Conservation (phyloP, 2,329 filamentous ascomycete species). For the Ascochyta lentis region DNA sequence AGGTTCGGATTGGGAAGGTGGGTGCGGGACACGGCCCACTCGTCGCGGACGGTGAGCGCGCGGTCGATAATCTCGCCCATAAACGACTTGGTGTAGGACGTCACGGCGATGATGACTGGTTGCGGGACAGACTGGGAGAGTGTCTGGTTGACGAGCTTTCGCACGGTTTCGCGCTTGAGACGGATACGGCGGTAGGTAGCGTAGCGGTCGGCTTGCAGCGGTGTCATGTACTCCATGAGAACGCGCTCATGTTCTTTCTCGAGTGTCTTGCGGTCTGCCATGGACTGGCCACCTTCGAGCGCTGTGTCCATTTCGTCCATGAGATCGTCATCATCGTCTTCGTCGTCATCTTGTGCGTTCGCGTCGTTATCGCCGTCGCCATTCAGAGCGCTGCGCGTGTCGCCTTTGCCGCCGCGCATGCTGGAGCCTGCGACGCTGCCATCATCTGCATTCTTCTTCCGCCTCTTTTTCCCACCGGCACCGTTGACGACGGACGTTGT, state of each 20-base stretch:
- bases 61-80: constrained; percentile 77
- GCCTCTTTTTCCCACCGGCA: constrained; percentile 63
- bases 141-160: constrained; percentile 79
- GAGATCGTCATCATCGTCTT: constrained; percentile 63
- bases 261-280: constrained; percentile 67
- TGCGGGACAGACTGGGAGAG: constrained; percentile 79
- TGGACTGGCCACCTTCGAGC: constrained; percentile 58
- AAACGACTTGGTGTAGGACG: constrained; percentile 77
- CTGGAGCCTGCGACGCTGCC: constrained; percentile 48
- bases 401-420: constrained; percentile 32
- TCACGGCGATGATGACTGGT: constrained; percentile 77
- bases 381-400: constrained; percentile 43
- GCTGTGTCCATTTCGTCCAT: constrained; percentile 50
- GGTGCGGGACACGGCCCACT: constrained; percentile 66
- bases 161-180: constrained; percentile 71
- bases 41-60: constrained; percentile 72
- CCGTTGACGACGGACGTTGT: constrained; percentile 56
- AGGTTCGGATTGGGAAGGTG: constrained; percentile 43
- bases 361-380: constrained; percentile 59
- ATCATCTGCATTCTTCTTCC: constrained; percentile 42
- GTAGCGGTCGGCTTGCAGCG: constrained; percentile 72
- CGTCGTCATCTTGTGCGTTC: constrained; percentile 65
- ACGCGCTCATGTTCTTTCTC: constrained; percentile 71
- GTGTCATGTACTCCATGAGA: constrained; percentile 69
- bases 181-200: constrained; percentile 74